These are phyloP conservation scores for Trypanosoma congolense DNA, from an alignment of 208 protist genomes.

Conservation along the genomic window DNA sequence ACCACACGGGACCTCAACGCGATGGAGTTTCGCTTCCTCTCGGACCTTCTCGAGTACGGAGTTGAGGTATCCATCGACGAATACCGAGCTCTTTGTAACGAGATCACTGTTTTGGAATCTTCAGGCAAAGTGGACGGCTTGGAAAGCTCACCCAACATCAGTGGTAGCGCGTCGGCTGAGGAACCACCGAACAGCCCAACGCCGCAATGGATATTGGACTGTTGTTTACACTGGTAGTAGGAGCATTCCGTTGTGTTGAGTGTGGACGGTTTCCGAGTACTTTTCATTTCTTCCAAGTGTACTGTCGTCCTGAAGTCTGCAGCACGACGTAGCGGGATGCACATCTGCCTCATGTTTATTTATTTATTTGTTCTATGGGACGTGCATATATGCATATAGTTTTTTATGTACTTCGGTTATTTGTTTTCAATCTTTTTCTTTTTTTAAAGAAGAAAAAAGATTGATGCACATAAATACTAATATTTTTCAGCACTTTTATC, in stretches of 20 bases:
- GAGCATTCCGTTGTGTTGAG: no score
- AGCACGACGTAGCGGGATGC: no score
- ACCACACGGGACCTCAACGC: constrained; percentile 68
- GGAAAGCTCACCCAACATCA: constrained; percentile 22
- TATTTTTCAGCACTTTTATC: no score
- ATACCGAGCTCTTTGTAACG: constrained; percentile 32
- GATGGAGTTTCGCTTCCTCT: constrained; percentile 84
- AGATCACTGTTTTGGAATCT: constrained; percentile 27
- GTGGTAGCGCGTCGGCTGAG: constrained; percentile 10
- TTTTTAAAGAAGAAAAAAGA: no score
- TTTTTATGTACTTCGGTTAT: no score
- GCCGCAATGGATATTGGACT: constrained; percentile 30
- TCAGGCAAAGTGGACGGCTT: background rate
- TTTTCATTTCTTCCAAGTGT: no score
- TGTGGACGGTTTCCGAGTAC: no score
- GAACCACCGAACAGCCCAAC: background rate
- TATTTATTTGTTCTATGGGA: no score
- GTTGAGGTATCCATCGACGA: constrained; percentile 33
- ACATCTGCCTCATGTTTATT: no score
- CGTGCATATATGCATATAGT: constrained; percentile 7
- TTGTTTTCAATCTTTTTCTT: background rate
- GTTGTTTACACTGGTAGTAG: constrained; percentile 25
- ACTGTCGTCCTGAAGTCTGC: no score
- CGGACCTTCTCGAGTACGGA: constrained; percentile 46
- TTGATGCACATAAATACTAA: no score